Base-by-base conservation (phyloP, 164 flowering plant species). In the Magnolia kwangsiensis region DNA sequence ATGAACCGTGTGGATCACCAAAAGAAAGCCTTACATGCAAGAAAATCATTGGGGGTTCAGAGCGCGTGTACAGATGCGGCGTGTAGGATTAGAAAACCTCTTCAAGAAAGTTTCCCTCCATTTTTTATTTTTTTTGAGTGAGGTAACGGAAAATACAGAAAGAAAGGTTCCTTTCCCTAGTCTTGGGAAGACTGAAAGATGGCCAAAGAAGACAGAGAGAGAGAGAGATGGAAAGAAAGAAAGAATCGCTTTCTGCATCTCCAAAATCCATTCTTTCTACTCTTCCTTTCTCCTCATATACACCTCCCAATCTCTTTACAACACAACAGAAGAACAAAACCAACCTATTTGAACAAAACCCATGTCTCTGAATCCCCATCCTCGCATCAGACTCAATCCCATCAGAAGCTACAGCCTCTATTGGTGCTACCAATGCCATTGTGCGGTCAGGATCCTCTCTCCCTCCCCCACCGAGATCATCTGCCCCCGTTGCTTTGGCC, bases 351-450 rank as follows among this genome's bases (percentile, higher is more conserved):
- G 29, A 31, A 55, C 21, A 7, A 11, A 50, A 27, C 74, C 29
- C 69, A 87, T 87, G 90, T 86, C 90, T 74, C 20, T 77, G 75
- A 65, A 84, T 84, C 83, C 76, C 29, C 71, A 29, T 18, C 45
- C 83, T 27, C 78, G 65, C 59, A 50, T 10, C 18, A 73, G 78
- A 16, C 69, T 50, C 79, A 73, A 73, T 61, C 79, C 71, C 24
- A 49, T 45, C n/a, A 78, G 83, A 78, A 78, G 51, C 74, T 90
- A 45, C 83, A 84, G 81, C 66, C 82, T 78, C 18, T 95, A 89
- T 78, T 93, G 93, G 97, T 95, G 98, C 79, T 85, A 90, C 86
- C 89, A 84, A 2, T 93, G 98, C 81, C 87, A 84, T 7, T 87
- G 84, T 3, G 72, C 79, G 9, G 92, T 92, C 51, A 77, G 89